Evolutionary conservation across 1,284 basidiomycete species (phyloP).

Genomic region (Cystobasidiaceae sp.): DNA sequence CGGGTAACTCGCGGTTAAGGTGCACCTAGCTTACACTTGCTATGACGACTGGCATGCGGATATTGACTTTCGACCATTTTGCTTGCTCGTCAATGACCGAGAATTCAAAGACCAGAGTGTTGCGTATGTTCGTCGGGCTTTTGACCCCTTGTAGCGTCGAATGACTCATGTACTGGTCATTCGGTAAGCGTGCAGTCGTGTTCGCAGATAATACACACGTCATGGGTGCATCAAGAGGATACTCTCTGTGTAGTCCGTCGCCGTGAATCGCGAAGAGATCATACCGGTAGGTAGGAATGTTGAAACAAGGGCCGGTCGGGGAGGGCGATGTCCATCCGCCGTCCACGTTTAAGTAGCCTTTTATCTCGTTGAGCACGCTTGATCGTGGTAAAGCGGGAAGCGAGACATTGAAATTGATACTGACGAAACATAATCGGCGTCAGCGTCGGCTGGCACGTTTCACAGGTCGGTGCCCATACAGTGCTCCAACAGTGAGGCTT

Average conservation of each 20-base stretch:
- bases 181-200: background rate
- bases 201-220: no score
- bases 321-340: no score
- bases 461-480: background rate
- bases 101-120: constrained; percentile 14
- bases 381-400: no score
- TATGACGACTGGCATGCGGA: background rate
- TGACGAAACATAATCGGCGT: no score
- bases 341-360: no score
- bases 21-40: constrained; percentile 2
- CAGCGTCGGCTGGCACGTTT: no score
- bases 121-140: background rate
- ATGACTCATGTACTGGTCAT: background rate
- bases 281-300: no score
- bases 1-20: background rate
- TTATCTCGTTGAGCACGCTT: no score
- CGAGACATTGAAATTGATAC: constrained; percentile 13
- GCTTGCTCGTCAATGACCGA: constrained; percentile 2
- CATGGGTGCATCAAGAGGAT: no score
- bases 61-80: background rate
- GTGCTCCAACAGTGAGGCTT: background rate
- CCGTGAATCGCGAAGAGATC: no score
- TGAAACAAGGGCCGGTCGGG: no score
- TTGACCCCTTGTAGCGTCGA: background rate
- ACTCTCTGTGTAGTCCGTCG: no score